Percentiles rank a stretch among this genome's conserved stretches.
Conservation (phyloP, 306 rosid species). For the Dicorynia guianensis region DNA sequence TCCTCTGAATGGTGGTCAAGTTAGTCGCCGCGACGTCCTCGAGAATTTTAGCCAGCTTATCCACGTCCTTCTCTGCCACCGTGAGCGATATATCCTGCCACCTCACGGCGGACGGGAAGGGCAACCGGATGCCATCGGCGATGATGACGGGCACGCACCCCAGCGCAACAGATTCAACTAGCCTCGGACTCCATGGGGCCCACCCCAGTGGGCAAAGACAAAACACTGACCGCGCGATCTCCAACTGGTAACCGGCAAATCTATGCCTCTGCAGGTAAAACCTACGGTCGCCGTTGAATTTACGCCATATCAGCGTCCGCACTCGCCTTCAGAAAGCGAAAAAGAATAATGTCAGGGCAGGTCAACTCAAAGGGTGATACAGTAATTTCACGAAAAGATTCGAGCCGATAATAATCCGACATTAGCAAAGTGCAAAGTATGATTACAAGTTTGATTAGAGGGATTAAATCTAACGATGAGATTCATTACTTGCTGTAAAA, state of each 20-base stretch:
- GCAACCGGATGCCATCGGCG: conserved; percentile 70
- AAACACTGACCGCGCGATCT: conserved; percentile 66
- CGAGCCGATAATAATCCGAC: neutral
- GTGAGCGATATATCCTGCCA: conserved; percentile 74
- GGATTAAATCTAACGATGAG: neutral
- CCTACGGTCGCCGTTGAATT: conserved; percentile 58
- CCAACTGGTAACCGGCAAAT: conserved; percentile 72
- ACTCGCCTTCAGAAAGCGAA: conserved; percentile 51
- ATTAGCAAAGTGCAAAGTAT: neutral
- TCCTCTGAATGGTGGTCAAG: conserved; percentile 56
- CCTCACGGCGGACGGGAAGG: conserved; percentile 54
- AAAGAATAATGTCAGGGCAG: too few species aligned
- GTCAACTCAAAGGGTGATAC: neutral
- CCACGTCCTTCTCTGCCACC: conserved; percentile 73
- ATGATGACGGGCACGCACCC: conserved; percentile 83
- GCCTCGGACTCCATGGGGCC: conserved; percentile 95
- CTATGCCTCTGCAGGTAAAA: conserved; percentile 64
- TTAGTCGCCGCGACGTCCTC: conserved; percentile 76
- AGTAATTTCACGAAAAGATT: neutral
- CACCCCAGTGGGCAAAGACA: conserved; percentile 81
- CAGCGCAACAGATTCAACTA: conserved; percentile 68
- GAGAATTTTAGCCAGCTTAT: conserved; percentile 50
- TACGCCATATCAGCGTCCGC: conserved; percentile 70
- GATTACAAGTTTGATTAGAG: conserved; percentile 26
- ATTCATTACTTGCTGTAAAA: conserved; percentile 79